A percentile compares a stretch with the other conserved stretches of the same genome.
These are phyloP conservation scores for Arthrobotrys entomopaga DNA, from an alignment of 2,329 filamentous ascomycete species.

Conservation along the genomic window DNA sequence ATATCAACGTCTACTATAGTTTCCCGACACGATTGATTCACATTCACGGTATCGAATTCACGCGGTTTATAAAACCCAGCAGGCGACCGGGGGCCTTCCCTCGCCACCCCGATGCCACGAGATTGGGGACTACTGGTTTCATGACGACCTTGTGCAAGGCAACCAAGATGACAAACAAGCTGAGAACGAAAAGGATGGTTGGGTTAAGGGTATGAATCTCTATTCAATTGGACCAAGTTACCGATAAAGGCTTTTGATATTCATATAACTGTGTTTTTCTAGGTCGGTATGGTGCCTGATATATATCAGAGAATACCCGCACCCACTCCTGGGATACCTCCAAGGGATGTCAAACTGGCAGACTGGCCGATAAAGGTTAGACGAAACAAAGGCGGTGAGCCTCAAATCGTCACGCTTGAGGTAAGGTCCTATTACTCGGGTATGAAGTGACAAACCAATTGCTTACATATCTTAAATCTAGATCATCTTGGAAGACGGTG, in stretches of 20 bases:
- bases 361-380: conserved; percentile 54
- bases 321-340: conserved; percentile 25
- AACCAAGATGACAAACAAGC: conserved; percentile 15
- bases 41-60: conserved; percentile 52
- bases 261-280: not conserved
- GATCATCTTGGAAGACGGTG: conserved; percentile 40
- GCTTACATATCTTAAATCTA: not conserved
- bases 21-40: conserved; percentile 48
- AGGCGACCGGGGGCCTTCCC: conserved; percentile 1
- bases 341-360: conserved; percentile 45
- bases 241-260: too few relatives aligned
- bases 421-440: conserved; percentile 10
- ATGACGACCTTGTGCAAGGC: conserved; percentile 50
- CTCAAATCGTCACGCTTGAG: conserved; percentile 48
- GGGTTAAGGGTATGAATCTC: conserved; percentile 43
- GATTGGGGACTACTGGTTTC: conserved; percentile 45
- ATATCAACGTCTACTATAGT: conserved; percentile 49
- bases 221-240: not conserved
- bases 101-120: conserved; percentile 17
- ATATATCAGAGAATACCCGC: conserved; percentile 40
- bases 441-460: not conserved
- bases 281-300: conserved; percentile 52
- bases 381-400: conserved; percentile 46
- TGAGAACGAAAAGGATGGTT: conserved; percentile 40
- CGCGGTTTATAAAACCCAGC: conserved; percentile 15